These are phyloP conservation scores for Ceriops decandra DNA, from an alignment of 345 rosid species.

Conservation along the genomic window DNA sequence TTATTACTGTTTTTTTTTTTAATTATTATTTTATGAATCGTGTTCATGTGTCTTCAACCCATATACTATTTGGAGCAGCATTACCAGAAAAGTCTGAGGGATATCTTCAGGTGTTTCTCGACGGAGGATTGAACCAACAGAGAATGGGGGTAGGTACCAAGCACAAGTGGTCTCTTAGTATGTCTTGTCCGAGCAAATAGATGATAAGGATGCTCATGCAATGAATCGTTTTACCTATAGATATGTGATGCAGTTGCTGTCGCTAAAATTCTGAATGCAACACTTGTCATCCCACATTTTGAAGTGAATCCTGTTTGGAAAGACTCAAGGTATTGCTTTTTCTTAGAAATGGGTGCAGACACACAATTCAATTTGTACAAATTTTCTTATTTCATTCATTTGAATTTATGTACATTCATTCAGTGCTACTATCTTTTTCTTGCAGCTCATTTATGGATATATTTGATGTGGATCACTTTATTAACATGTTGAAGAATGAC, in stretches of 20 bases:
- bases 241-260: conserved; percentile 35
- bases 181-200: not conserved
- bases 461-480: conserved; percentile 92
- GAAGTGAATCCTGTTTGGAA: conserved; percentile 35
- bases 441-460: conserved; percentile 80
- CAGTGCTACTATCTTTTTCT: conserved; percentile 17
- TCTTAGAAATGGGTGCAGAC: not conserved
- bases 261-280: conserved; percentile 32
- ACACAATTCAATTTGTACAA: not conserved
- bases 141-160: conserved; percentile 79
- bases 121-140: conserved; percentile 97
- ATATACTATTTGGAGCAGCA: conserved; percentile 36
- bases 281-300: conserved; percentile 32
- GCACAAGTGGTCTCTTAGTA: too few relatives aligned
- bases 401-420: conserved; percentile 1
- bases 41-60: not conserved
- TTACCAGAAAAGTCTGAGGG: conserved; percentile 58
- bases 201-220: not conserved
- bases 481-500: conserved; percentile 51
- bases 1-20: not conserved
- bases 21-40: not conserved
- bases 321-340: conserved; percentile 24
- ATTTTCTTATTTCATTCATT: not conserved
- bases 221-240: conserved; percentile 11
- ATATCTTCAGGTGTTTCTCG: conserved; percentile 87